Evolutionary conservation across 2,329 filamentous ascomycete genomes (phyloP), one percentile per base, ranked within the genome.

Genomic region (Apiospora arundinis): DNA sequence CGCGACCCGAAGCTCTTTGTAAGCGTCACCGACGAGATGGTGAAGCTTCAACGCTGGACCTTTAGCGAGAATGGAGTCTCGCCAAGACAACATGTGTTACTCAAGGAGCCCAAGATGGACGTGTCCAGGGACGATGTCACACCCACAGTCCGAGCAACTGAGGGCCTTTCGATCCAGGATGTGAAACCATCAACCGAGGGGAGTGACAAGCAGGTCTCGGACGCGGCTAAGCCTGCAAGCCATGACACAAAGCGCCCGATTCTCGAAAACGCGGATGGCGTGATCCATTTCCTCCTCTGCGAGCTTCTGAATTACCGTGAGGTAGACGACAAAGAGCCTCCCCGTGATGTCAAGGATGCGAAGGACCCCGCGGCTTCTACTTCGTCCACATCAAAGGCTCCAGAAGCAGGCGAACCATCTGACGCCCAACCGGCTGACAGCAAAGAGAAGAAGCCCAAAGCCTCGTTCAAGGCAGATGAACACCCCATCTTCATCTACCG

Each of bases 401-500:
- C 72, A 6, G 70, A 75, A 2, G 76, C 72, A 6, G 70, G 75
- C 3, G 76, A 77, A 37, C 60, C 70, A 66, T 32, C 68, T 40
- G 79, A 74, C 49, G 75, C 32, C 69, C 76, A 68, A 44, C 69
- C 77, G 0, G 60, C 75, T 4, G 87, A 88, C n/a, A 80, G 78
- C 42, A 88, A 87, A 76, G 84, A 88, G 70, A 91, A 92, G 81
- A 93, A 94, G 79, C 71, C 83, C 5, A 97, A 97, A 82, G 85
- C 89, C 0, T 84, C 90, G 0, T 98, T 98, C 87, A 98, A 97
- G 82, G 86, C 93, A 0, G 95, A 97, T 68, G 93, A 98, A 45
- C 95, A 99, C 80, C 94, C 95, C 0, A 98, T 97, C 72, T 99
- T 97, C 83, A 92, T 98, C 69, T 99, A 98, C 79, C 91, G 96